Percentiles rank a stretch among this genome's conserved stretches.
These are phyloP conservation scores for Dendrobium huoshanense DNA, from an alignment of 106 monocot species.

Conservation along the genomic window DNA sequence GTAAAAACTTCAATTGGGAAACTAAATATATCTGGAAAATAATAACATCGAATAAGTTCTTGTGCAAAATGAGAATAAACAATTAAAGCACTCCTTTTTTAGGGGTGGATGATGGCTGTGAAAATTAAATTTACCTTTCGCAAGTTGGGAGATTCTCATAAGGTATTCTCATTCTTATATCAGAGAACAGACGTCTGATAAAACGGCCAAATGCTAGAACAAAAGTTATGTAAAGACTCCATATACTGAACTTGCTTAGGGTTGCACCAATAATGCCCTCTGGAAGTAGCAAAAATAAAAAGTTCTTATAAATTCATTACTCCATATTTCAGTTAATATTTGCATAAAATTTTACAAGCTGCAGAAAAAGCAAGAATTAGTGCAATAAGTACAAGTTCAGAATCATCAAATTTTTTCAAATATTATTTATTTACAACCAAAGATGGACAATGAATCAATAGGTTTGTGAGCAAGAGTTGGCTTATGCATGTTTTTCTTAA, in stretches of 20 bases:
- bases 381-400: background rate
- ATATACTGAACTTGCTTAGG: too few relatives aligned
- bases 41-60: background rate
- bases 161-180: conserved; percentile 97
- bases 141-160: conserved; percentile 97
- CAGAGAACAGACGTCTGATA: conserved; percentile 62
- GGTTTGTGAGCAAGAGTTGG: background rate
- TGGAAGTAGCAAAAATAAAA: too few relatives aligned
- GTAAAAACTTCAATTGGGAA: too few relatives aligned
- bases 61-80: background rate
- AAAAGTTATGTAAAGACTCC: conserved; percentile 8
- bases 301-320: background rate
- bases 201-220: conserved; percentile 13
- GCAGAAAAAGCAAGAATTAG: background rate
- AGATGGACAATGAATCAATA: background rate
- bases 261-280: too few relatives aligned
- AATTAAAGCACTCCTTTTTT: background rate
- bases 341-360: background rate
- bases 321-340: background rate
- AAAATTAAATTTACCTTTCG: conserved; percentile 52
- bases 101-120: background rate
- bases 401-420: background rate
- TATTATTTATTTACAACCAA: background rate
- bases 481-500: background rate
- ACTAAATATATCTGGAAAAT: background rate